A percentile compares a stretch with the other conserved stretches of the same genome.
Conservation (phyloP, 1,139 yeast species). For the Nakaseomyces bracarensis region DNA sequence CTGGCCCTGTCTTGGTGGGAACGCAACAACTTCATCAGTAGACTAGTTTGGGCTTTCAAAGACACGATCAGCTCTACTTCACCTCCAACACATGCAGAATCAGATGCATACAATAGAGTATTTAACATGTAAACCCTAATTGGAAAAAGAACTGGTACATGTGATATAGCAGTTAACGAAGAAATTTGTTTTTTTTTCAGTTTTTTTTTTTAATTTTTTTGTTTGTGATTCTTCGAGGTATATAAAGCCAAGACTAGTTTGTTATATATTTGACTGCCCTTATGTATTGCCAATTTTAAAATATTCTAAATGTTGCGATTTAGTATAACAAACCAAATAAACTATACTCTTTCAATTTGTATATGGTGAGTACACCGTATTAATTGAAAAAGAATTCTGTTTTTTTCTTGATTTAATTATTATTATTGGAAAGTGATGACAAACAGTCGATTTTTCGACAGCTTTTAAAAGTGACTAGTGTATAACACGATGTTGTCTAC, state of each 20-base stretch:
- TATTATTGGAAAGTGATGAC: slow-evolving; percentile 28
- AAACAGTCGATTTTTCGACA: slow-evolving; percentile 16
- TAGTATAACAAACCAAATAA: no score
- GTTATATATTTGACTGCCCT: not conserved
- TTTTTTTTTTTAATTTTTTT: slow-evolving; percentile 1
- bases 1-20: slow-evolving; percentile 11
- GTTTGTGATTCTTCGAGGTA: no score
- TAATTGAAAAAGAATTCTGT: not conserved
- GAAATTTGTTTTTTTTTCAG: not conserved
- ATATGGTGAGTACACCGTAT: not conserved
- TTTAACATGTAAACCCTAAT: slow-evolving; percentile 7
- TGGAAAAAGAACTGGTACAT: no score
- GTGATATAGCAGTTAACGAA: not conserved
- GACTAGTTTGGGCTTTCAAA: slow-evolving; percentile 9
- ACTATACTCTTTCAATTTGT: no score
- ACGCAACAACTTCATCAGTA: slow-evolving; percentile 8
- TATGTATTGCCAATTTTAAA: no score
- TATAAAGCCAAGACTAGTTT: not conserved
- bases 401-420: not conserved
- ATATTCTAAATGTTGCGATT: no score
- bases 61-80: slow-evolving; percentile 1
- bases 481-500: slow-evolving; percentile 32
- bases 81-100: not conserved
- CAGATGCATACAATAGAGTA: slow-evolving; percentile 13
- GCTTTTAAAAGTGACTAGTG: slow-evolving; percentile 31